These are phyloP conservation scores for Lodderomyces elongisporus DNA, from an alignment of 1,139 yeast genomes.

Conservation along the genomic window DNA sequence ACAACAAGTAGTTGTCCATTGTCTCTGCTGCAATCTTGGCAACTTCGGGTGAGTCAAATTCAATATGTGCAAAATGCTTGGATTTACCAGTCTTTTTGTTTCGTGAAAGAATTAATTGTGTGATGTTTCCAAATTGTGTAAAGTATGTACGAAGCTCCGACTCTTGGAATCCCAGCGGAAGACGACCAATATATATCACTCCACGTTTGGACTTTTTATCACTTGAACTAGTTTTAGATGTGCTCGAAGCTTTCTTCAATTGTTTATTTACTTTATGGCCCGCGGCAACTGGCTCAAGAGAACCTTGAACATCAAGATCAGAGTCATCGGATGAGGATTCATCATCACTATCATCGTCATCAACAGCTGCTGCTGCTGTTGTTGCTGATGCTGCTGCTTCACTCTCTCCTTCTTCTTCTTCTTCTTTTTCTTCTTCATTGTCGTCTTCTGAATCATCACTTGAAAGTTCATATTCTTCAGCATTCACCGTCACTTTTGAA, in stretches of 20 bases:
- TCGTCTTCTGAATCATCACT: conserved; percentile 13
- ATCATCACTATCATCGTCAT: conserved; percentile 14
- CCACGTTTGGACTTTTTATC: conserved; percentile 38
- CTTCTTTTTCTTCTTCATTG: no score
- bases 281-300: conserved; percentile 9
- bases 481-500: no score
- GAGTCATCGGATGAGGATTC: no score
- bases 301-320: conserved; percentile 13
- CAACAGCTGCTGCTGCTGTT: background rate
- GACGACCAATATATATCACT: conserved; percentile 82
- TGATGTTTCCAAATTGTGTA: conserved; percentile 81
- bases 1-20: conserved; percentile 87
- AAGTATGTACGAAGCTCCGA: conserved; percentile 76
- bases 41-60: conserved; percentile 67
- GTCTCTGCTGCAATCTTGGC: conserved; percentile 90
- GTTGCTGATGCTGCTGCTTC: no score
- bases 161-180: conserved; percentile 92
- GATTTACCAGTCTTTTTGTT: conserved; percentile 89
- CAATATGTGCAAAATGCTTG: conserved; percentile 89
- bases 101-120: conserved; percentile 74
- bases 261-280: conserved; percentile 28
- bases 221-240: conserved; percentile 11
- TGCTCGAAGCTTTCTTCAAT: conserved; percentile 8
- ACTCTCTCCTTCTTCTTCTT: conserved; percentile 11
- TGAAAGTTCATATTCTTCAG: conserved; percentile 4